A percentile compares a stretch with the other conserved stretches of the same genome.
These are phyloP conservation scores for Poa pratensis DNA, from an alignment of 176 grass and related monocot genomes.

Conservation along the genomic window DNA sequence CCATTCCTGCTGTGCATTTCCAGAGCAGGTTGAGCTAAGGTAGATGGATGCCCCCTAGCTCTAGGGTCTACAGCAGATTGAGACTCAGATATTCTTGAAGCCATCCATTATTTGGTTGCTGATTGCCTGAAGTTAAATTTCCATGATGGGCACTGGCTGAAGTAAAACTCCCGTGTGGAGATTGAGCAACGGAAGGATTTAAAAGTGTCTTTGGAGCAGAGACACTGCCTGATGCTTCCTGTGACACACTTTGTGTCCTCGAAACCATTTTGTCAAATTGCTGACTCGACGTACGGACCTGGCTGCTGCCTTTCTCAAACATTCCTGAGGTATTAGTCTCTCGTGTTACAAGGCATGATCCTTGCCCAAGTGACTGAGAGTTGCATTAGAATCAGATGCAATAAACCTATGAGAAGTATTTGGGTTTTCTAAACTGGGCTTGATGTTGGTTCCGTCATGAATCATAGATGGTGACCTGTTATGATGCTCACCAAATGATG, in stretches of 20 bases:
- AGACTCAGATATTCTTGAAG: constrained; percentile 42
- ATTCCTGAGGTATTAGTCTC: constrained; percentile 50
- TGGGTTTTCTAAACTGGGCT: constrained; percentile 44
- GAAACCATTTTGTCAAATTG: constrained; percentile 47
- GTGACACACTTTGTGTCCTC: constrained; percentile 40
- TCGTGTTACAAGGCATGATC: constrained; percentile 46
- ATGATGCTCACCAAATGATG: constrained; percentile 41
- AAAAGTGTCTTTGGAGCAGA: constrained; percentile 35
- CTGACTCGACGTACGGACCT: constrained; percentile 32
- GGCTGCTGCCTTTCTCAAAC: constrained; percentile 51
- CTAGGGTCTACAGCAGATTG: constrained; percentile 35
- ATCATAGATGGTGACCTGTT: constrained; percentile 38
- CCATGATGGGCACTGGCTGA: constrained; percentile 35
- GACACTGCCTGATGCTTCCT: constrained; percentile 44
- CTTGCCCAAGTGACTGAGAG: constrained; percentile 50
- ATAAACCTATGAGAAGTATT: constrained; percentile 43
- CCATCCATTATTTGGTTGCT: constrained; percentile 45
- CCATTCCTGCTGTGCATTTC: constrained; percentile 58
- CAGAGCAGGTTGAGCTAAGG: constrained; percentile 36
- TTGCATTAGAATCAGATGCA: constrained; percentile 47
- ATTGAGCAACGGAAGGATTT: constrained; percentile 37
- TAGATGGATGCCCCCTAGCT: constrained; percentile 47
- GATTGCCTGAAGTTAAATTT: constrained; percentile 36
- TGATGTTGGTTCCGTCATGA: constrained; percentile 38
- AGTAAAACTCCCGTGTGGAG: constrained; percentile 27